phyloP scores from a whole-genome alignment of 345 rosid species.

The Psidium guajava region DNA sequence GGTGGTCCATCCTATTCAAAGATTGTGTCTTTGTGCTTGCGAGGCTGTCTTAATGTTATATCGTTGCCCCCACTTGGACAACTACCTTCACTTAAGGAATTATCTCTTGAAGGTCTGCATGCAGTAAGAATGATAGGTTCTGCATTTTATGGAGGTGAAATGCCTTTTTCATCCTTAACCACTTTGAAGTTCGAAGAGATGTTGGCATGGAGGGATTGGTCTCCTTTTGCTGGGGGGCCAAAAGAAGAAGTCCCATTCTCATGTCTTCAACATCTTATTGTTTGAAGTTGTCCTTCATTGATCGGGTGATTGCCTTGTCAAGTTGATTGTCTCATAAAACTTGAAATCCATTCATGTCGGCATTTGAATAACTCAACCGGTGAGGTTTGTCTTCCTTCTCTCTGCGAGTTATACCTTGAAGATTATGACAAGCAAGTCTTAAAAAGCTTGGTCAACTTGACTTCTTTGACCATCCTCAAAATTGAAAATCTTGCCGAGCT shows the following conservation, averaged over 20 bases:
- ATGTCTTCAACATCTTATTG: neutral
- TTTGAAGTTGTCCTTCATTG: neutral
- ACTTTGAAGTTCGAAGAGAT: neutral
- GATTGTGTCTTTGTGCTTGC: neutral
- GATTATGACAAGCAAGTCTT: neutral
- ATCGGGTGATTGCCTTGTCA: neutral
- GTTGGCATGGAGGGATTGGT: neutral
- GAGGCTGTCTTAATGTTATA: neutral
- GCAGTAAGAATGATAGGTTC: neutral
- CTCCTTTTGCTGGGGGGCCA: neutral
- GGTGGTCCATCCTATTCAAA: neutral
- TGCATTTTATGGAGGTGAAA: neutral
- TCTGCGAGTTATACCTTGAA: neutral
- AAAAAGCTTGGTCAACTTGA: neutral
- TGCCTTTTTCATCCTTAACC: neutral
- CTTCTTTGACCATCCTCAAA: neutral
- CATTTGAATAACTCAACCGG: neutral
- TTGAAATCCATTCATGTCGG: neutral
- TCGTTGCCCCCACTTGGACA: neutral
- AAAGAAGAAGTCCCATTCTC: neutral
- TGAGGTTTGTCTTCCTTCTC: neutral
- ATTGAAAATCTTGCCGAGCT: neutral
- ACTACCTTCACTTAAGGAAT: neutral
- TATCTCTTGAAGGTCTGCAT: neutral
- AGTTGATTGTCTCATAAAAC: neutral